Percentiles rank a stretch among this genome's conserved stretches.
phyloP scores from a whole-genome alignment of 176 grass and related monocot genomes.

The Leersia perrieri region DNA sequence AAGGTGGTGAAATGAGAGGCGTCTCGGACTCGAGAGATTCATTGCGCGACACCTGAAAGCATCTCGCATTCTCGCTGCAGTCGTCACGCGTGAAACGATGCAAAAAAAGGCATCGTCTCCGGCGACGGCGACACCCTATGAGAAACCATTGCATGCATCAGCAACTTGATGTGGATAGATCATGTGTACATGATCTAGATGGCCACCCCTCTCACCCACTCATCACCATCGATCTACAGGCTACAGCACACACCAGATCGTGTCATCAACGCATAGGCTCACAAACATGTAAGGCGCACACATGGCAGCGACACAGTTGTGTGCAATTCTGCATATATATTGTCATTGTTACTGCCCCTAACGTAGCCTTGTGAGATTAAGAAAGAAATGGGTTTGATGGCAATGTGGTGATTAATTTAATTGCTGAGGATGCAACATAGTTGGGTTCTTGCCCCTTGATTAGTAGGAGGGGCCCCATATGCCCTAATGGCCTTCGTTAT shows the following conservation, averaged over 20 bases:
- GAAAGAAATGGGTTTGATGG: neutral
- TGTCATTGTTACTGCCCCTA: neutral
- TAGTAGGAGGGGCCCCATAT: conserved; percentile 13
- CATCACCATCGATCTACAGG: neutral
- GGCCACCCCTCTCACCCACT: neutral
- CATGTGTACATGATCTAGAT: neutral
- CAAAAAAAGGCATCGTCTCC: conserved; percentile 13
- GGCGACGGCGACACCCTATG: neutral
- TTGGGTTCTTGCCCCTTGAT: neutral
- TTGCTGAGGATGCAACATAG: neutral
- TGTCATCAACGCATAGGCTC: neutral
- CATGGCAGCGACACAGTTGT: neutral
- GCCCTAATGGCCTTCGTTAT: conserved; percentile 39
- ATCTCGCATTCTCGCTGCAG: neutral
- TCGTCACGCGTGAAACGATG: conserved; percentile 42
- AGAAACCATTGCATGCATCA: neutral
- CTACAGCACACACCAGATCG: neutral
- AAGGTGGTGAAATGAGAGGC: conserved; percentile 38
- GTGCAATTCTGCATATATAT: neutral
- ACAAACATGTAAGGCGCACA: fast-evolving
- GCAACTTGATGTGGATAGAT: neutral
- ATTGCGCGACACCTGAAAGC: conserved; percentile 59
- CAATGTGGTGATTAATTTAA: neutral
- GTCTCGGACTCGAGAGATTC: conserved; percentile 41
- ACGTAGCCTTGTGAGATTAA: neutral